Evolutionary conservation across 805 yeast genomes (phyloP).

Genomic region (Blastobotrys muscicola): DNA sequence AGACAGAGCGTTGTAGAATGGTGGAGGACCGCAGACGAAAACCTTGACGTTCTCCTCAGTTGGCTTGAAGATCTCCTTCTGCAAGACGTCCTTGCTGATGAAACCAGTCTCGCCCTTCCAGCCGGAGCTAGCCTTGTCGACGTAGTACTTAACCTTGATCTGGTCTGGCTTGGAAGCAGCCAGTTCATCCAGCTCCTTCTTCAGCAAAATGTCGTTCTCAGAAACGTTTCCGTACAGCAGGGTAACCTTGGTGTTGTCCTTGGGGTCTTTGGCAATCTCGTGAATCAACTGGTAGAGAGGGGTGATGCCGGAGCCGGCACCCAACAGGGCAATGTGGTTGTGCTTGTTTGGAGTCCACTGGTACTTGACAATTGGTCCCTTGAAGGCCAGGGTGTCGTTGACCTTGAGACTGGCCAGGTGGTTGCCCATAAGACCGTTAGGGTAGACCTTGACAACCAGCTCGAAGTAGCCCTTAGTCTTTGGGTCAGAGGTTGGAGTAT

Average conservation of each 20-base stretch:
- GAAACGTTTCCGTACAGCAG: conserved; percentile 74
- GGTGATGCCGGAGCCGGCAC: conserved; percentile 96
- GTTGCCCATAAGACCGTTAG: conserved; percentile 71
- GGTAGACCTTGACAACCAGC: conserved; percentile 76
- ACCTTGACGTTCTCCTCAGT: conserved; percentile 56
- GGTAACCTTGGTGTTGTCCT: conserved; percentile 80
- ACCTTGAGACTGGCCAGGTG: conserved; percentile 63
- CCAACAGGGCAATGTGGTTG: conserved; percentile 70
- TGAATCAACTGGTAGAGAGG: conserved; percentile 85
- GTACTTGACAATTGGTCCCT: conserved; percentile 92
- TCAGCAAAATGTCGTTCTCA: conserved; percentile 71
- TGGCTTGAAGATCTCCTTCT: conserved; percentile 53
- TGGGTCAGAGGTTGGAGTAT: conserved; percentile 73
- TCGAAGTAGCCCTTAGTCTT: conserved; percentile 66
- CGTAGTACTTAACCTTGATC: conserved; percentile 67
- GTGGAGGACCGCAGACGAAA: conserved; percentile 95
- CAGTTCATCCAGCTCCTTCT: conserved; percentile 62
- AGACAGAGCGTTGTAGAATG: conserved; percentile 75
- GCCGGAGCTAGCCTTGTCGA: conserved; percentile 47
- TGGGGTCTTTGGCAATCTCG: conserved; percentile 67
- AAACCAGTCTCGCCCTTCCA: conserved; percentile 60
- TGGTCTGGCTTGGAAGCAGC: conserved; percentile 66
- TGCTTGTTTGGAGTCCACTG: conserved; percentile 81
- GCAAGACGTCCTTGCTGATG: conserved; percentile 67
- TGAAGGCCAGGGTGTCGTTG: conserved; percentile 77